A percentile compares a stretch with the other conserved stretches of the same genome.
These are phyloP conservation scores for Lipomyces kockii DNA, from an alignment of 805 yeast species.

Conservation along the genomic window DNA sequence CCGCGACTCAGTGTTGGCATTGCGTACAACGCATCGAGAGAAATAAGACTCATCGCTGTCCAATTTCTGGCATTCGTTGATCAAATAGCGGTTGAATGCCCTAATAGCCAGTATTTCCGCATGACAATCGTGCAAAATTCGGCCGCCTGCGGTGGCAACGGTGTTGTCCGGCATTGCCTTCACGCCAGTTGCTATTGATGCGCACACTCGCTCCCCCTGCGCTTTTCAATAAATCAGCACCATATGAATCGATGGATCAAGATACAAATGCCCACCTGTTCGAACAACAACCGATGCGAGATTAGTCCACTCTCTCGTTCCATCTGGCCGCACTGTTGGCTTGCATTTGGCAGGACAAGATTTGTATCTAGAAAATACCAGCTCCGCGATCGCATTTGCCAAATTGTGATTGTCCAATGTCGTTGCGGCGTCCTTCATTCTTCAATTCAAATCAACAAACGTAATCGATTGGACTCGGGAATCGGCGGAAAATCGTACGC, in stretches of 20 bases:
- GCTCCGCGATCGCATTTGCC: constrained; percentile 10
- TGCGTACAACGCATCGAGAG: constrained; percentile 9
- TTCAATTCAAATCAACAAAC: neutral
- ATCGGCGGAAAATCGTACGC: no score
- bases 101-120: constrained; percentile 83
- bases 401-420: neutral
- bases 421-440: neutral
- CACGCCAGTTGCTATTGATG: constrained; percentile 65
- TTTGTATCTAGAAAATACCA: constrained; percentile 13
- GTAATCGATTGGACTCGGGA: no score
- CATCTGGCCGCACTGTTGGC: constrained; percentile 66
- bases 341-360: constrained; percentile 52
- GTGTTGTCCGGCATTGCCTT: constrained; percentile 68
- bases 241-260: neutral
- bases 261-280: neutral
- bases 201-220: constrained; percentile 11
- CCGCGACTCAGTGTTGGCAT: constrained; percentile 18
- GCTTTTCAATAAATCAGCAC: neutral
- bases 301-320: constrained; percentile 80
- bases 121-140: constrained; percentile 81
- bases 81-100: constrained; percentile 64
- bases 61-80: constrained; percentile 52
- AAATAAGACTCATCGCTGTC: neutral
- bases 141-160: constrained; percentile 57
- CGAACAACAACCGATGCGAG: constrained; percentile 66